Conservation (phyloP, 306 rosid genomes). For the Cucurbita ficifolia region DNA sequence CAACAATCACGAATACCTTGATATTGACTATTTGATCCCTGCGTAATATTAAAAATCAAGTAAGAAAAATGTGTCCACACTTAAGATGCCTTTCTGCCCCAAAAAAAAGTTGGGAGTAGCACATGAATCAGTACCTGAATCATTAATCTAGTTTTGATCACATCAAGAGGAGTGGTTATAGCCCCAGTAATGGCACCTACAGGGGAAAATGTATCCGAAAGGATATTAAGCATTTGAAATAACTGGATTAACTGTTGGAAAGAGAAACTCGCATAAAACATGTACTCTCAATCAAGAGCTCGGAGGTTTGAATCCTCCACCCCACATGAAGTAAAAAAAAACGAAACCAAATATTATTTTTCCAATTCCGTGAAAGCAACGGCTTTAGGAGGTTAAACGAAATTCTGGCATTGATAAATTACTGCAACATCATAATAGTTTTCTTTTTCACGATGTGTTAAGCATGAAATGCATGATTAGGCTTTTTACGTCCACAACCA, state of each 20-base stretch:
- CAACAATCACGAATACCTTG: conserved; percentile 58
- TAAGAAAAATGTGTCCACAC: background rate
- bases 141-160: conserved; percentile 77
- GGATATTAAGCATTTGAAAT: background rate
- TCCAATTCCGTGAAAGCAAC: no score
- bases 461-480: background rate
- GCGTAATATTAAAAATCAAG: background rate
- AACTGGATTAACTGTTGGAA: background rate
- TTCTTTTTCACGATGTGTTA: background rate
- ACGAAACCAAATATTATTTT: no score
- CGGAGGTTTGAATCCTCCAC: no score
- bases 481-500: background rate
- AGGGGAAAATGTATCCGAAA: background rate
- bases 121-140: conserved; percentile 25
- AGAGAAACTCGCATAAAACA: no score
- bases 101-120: background rate
- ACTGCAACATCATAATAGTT: background rate
- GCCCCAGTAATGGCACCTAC: conserved; percentile 88
- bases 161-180: conserved; percentile 82
- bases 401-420: no score
- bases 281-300: no score
- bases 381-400: background rate
- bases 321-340: no score
- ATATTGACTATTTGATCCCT: conserved; percentile 64
- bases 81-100: background rate